phyloP scores from a whole-genome alignment of 2,329 filamentous ascomycete species.

The Aureobasidium subglaciale region DNA sequence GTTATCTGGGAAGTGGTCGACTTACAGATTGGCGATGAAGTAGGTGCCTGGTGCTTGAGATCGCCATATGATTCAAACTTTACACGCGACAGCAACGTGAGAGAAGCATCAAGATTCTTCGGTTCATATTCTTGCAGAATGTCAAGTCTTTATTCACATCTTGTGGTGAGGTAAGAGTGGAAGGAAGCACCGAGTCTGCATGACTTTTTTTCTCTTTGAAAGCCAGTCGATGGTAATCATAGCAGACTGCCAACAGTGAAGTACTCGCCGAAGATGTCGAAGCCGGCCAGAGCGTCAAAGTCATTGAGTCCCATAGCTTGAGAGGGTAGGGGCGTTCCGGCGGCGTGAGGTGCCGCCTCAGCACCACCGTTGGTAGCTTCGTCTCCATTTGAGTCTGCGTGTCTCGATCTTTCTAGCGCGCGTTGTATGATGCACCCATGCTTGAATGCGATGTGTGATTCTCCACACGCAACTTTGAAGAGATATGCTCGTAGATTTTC shows the following conservation, averaged over 20 bases:
- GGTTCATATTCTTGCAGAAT: too few relatives aligned
- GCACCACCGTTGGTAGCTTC: neutral
- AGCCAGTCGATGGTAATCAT: neutral
- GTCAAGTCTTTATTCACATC: too few relatives aligned
- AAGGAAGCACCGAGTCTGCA: too few relatives aligned
- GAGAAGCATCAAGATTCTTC: too few relatives aligned
- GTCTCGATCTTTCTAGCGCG: conserved; percentile 5
- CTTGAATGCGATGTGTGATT: conserved; percentile 8
- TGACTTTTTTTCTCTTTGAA: too few relatives aligned
- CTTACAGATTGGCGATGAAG: neutral
- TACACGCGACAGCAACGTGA: too few relatives aligned
- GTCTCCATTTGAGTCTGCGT: neutral
- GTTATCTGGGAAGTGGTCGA: neutral
- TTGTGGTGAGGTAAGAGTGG: too few relatives aligned
- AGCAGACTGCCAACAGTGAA: conserved; percentile 12
- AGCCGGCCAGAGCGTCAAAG: neutral
- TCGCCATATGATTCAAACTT: neutral
- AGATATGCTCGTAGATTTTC: conserved; percentile 9
- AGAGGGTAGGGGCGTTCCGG: neutral
- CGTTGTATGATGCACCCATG: conserved; percentile 5
- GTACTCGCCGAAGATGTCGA: conserved; percentile 13
- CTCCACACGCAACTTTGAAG: neutral
- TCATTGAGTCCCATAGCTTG: neutral
- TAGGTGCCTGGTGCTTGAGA: too few relatives aligned
- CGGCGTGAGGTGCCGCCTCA: neutral